phyloP scores from a whole-genome alignment of 345 rosid species.

The Bretschneidera sinensis region DNA sequence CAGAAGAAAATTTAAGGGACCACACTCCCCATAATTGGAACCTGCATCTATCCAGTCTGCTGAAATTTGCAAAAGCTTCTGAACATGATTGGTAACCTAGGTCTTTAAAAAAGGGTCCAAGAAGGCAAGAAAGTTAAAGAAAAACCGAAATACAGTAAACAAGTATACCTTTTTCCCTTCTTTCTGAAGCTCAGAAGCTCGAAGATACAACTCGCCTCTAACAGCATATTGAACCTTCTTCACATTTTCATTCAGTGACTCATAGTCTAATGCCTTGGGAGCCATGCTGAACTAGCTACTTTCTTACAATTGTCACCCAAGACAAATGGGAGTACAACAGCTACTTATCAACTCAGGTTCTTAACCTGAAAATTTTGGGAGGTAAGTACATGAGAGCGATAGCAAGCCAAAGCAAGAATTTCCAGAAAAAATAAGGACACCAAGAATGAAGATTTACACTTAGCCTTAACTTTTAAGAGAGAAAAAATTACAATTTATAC shows the following conservation, averaged over 20 bases:
- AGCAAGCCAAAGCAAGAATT: neutral
- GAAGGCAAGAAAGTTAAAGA: neutral
- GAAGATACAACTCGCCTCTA: slow-evolving; percentile 94
- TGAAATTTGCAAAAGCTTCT: neutral
- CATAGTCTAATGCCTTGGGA: slow-evolving; percentile 63
- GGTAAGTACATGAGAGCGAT: neutral
- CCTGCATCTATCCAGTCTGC: neutral
- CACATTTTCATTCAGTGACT: slow-evolving; percentile 76
- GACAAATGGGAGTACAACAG: neutral
- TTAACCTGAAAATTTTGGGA: neutral
- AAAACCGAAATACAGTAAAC: neutral
- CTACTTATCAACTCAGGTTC: neutral
- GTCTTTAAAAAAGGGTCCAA: neutral
- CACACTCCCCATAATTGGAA: no score
- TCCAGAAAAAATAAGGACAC: neutral
- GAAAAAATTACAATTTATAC: no score
- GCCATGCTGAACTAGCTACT: slow-evolving; percentile 46
- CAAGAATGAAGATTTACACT: neutral
- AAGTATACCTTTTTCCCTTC: slow-evolving; percentile 86
- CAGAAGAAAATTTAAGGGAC: no score
- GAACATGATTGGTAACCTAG: neutral
- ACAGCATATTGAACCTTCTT: slow-evolving; percentile 96
- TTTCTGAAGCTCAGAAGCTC: slow-evolving; percentile 99
- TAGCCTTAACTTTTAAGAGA: neutral
- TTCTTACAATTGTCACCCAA: slow-evolving; percentile 13